These are phyloP conservation scores for Eremochloa ophiuroides DNA, from an alignment of 176 grass and related monocot genomes.

Conservation along the genomic window DNA sequence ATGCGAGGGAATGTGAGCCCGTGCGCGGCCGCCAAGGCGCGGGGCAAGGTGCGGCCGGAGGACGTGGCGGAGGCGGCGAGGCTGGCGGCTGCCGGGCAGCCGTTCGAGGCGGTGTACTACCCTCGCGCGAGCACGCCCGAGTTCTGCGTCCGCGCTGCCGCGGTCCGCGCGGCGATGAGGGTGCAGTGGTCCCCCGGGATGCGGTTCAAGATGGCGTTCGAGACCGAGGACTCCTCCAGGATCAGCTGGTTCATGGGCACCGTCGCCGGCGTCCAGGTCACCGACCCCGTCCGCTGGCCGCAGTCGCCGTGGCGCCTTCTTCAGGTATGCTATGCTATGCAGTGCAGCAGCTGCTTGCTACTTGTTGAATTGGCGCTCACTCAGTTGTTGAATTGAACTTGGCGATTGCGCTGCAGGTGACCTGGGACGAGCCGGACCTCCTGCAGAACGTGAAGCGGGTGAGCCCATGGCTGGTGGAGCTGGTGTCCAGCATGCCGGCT, in stretches of 20 bases:
- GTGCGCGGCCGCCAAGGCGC: conserved; percentile 32
- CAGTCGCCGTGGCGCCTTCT: conserved; percentile 91
- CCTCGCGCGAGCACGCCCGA: conserved; percentile 86
- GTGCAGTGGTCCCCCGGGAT: conserved; percentile 79
- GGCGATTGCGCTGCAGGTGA: conserved; percentile 45
- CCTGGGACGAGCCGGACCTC: conserved; percentile 90
- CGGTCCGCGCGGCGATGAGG: conserved; percentile 54
- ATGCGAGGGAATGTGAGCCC: conserved; percentile 32
- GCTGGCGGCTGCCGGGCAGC: conserved; percentile 39
- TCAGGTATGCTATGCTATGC: conserved; percentile 69
- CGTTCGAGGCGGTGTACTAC: conserved; percentile 77
- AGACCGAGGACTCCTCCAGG: conserved; percentile 91
- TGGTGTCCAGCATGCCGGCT: conserved; percentile 74
- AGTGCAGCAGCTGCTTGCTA: too few species aligned
- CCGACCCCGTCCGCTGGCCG: conserved; percentile 71
- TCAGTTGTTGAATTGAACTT: background rate
- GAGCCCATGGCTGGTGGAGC: conserved; percentile 87
- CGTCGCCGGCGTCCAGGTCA: conserved; percentile 68
- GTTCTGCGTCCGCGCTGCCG: conserved; percentile 60
- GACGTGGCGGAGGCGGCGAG: conserved; percentile 59
- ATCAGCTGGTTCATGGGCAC: conserved; percentile 99
- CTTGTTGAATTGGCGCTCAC: background rate
- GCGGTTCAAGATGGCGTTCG: conserved; percentile 98
- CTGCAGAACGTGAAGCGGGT: conserved; percentile 93
- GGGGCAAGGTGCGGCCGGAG: conserved; percentile 45